phyloP scores from a whole-genome alignment of 2,329 filamentous ascomycete genomes.

The Aspergillus amoenus region DNA sequence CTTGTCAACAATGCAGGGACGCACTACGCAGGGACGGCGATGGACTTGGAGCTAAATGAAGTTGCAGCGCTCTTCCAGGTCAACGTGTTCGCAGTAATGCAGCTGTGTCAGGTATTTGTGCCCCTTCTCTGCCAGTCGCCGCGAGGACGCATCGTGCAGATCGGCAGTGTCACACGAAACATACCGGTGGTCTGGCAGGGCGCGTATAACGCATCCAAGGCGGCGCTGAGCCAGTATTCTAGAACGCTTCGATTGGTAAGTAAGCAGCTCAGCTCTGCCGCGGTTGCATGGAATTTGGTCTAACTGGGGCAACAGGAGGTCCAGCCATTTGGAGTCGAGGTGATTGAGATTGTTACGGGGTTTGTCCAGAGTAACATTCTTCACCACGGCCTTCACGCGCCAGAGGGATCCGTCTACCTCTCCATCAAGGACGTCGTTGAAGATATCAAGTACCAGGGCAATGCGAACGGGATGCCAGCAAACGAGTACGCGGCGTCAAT shows the following conservation, averaged over 20 bases:
- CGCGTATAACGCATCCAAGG: constrained; percentile 4
- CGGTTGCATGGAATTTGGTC: no score
- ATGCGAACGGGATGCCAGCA: constrained; percentile 17
- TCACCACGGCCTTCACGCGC: not conserved
- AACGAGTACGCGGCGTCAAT: constrained; percentile 13
- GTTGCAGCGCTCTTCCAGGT: constrained; percentile 1
- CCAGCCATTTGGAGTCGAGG: not conserved
- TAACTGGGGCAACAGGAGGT: not conserved
- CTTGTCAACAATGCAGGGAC: constrained; percentile 14
- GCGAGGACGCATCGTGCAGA: constrained; percentile 18
- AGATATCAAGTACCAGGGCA: constrained; percentile 16
- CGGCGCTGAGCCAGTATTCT: constrained; percentile 4
- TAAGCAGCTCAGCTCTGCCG: no score
- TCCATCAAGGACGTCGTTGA: constrained; percentile 6
- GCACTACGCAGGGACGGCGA: constrained; percentile 1
- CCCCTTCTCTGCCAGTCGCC: constrained; percentile 15
- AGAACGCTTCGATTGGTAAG: constrained; percentile 1
- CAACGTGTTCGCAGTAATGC: constrained; percentile 14
- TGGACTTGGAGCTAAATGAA: not conserved
- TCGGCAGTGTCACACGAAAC: constrained; percentile 19
- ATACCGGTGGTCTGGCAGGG: not conserved
- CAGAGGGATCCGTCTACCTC: not conserved
- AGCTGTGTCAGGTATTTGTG: constrained; percentile 17
- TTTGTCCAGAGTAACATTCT: constrained; percentile 8
- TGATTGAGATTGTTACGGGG: not conserved